A percentile compares a stretch with the other conserved stretches of the same genome.
Conservation (phyloP, 2,329 filamentous ascomycete species). For the Scedosporium boydii region DNA sequence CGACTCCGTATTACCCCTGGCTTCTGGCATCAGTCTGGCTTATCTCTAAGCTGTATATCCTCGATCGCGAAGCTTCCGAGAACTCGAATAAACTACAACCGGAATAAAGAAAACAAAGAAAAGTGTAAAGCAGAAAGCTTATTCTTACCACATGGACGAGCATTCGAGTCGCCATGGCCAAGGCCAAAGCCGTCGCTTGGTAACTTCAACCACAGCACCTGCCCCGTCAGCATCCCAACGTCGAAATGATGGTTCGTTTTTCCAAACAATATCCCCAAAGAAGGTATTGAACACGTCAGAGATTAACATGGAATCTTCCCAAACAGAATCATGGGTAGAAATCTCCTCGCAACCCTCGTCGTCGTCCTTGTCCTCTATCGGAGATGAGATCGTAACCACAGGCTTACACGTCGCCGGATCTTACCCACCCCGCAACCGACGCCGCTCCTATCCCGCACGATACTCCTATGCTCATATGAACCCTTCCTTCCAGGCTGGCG, state of each 20-base stretch:
- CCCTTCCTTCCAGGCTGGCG: slow-evolving; percentile 28
- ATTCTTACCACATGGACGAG: not conserved
- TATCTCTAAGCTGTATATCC: not conserved
- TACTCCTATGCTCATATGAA: slow-evolving; percentile 18
- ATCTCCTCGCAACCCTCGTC: slow-evolving; percentile 88
- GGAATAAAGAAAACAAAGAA: not conserved
- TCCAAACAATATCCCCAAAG: not conserved
- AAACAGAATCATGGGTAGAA: slow-evolving; percentile 88
- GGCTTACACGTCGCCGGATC: slow-evolving; percentile 64
- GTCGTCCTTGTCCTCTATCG: slow-evolving; percentile 77
- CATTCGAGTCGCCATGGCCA: not conserved
- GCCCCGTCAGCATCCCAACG: slow-evolving; percentile 1
- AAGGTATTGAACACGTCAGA: not conserved
- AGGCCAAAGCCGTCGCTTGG: not conserved
- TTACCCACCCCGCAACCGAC: slow-evolving; percentile 40
- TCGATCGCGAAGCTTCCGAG: not conserved
- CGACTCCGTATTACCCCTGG: not conserved
- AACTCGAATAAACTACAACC: not conserved
- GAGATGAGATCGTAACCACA: slow-evolving; percentile 84
- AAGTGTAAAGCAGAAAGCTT: not conserved
- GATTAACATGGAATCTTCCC: not conserved
- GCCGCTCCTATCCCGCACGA: slow-evolving; percentile 34
- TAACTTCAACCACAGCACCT: not conserved
- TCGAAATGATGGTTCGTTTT: not conserved
- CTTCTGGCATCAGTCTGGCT: not conserved